Evolutionary conservation across 192 early-diverging fungal species (phyloP).

Genomic region (Umbelopsis ramanniana): DNA sequence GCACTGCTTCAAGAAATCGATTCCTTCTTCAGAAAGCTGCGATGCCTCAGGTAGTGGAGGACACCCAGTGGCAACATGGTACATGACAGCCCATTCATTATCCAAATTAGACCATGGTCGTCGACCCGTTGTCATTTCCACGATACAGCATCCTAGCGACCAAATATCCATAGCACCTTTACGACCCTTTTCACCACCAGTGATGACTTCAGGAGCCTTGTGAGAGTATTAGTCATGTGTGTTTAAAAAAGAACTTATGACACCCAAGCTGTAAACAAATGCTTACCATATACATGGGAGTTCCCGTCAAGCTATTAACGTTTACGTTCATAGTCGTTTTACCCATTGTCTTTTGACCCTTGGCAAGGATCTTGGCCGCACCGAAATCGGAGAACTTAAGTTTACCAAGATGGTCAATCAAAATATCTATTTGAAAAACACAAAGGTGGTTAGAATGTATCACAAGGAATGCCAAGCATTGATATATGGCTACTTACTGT

Average conservation of each 20-base stretch:
- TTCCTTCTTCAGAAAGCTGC: conserved; percentile 66
- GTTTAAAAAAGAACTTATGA: not conserved
- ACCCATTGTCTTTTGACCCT: conserved; percentile 69
- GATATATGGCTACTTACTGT: conserved; percentile 55
- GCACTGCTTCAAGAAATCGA: conserved; percentile 79
- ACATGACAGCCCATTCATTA: conserved; percentile 96
- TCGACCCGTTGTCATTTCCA: conserved; percentile 91
- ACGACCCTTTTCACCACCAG: conserved; percentile 71
- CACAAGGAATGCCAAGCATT: not conserved
- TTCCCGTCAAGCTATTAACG: conserved; percentile 65
- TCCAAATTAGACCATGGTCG: conserved; percentile 88
- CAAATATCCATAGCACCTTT: conserved; percentile 92
- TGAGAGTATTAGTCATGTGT: not conserved
- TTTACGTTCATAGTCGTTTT: conserved; percentile 52
- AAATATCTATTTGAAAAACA: conserved; percentile 57
- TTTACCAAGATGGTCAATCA: conserved; percentile 75
- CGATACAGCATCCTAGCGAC: conserved; percentile 88
- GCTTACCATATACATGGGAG: conserved; percentile 67
- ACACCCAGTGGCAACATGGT: conserved; percentile 77
- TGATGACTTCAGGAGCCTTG: conserved; percentile 80
- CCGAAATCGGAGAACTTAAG: conserved; percentile 93
- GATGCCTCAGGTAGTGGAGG: conserved; percentile 77
- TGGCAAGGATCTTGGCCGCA: conserved; percentile 83
- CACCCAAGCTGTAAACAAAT: not conserved
- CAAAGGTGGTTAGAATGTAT: not conserved